Conservation (phyloP, 139 green algal genomes). For the Chlorella ohadii region DNA sequence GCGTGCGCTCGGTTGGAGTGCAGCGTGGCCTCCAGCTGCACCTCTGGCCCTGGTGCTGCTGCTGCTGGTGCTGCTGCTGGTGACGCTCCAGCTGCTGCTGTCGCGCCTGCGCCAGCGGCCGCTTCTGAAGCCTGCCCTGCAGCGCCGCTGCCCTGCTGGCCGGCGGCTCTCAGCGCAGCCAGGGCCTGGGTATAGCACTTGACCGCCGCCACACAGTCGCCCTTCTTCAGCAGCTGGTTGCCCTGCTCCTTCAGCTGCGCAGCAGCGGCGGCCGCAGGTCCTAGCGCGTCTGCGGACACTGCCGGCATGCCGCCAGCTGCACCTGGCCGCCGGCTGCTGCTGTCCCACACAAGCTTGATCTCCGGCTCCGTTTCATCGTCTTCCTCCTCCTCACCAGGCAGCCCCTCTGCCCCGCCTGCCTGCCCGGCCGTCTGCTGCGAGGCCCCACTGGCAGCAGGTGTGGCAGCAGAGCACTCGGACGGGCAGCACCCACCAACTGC, state of each 20-base stretch:
- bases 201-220: neutral
- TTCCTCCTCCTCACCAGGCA: neutral
- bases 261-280: neutral
- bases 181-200: constrained; percentile 20
- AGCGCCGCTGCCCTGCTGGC: neutral
- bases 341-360: constrained; percentile 29
- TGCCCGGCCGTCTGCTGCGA: neutral
- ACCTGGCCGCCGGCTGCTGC: constrained; percentile 17
- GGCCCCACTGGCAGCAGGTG: neutral
- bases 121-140: neutral
- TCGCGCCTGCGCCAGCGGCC: neutral
- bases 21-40: constrained; percentile 24
- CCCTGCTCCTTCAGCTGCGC: constrained; percentile 33
- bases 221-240: constrained; percentile 4
- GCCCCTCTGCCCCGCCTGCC: neutral
- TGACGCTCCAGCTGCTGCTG: neutral
- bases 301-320: neutral
- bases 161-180: neutral
- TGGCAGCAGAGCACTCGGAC: neutral
- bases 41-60: neutral
- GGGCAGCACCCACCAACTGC: neutral
- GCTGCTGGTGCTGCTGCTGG: neutral
- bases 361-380: neutral
- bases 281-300: neutral
- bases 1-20: constrained; percentile 49